Evolutionary conservation across 2,329 filamentous ascomycete species (phyloP), one percentile per base, ranked within the genome.

Genomic region (Chaetomium olivaceum): DNA sequence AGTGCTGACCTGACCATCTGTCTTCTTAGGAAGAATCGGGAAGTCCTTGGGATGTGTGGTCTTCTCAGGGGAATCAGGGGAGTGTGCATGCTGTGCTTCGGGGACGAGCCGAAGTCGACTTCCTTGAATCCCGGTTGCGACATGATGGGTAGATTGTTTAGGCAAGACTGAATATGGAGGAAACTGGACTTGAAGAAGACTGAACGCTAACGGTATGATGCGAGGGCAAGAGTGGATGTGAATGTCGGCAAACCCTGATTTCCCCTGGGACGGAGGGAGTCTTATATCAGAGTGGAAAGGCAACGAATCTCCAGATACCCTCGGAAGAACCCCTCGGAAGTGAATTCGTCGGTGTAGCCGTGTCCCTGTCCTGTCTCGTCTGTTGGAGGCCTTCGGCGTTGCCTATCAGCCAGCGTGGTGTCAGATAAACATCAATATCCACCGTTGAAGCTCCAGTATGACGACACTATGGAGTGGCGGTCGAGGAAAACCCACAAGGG

Each of bases 21-120:
- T 63, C 58, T 67, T 69, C 39, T 66, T 67, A 62, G 64, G 64
- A 25, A 63, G 67, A 5, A 48, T 31, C 1, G 62, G 59, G 23
- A 66, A 65, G 33, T 65, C 57, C 60, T 55, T 62, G 33, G 61
- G 56, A 11, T 65, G 62, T 21, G 59, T 65, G 25, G 50, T 46
- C 62, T 65, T 69, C 56, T 57, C 51, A 3, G 69, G 68, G 8
- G 68, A 71, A 25, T 68, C 64, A 2, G 68, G 68, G 2, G 69
- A 4, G 69, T 71, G 58, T 71, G 48, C 2, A 68, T 62, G 0
- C 46, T 29, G 8, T 60, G 39, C 27, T 65, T 46, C 19, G 62
- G 29, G 21, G 51, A 21, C n/a, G 43, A 36, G 54, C 50, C 56
- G 43, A 70, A 68, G 19, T 68, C 65, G 55, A 67, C 55, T n/a